Evolutionary conservation across 176 grass and related monocot genomes (phyloP).

Genomic region (Dactylis glomerata): DNA sequence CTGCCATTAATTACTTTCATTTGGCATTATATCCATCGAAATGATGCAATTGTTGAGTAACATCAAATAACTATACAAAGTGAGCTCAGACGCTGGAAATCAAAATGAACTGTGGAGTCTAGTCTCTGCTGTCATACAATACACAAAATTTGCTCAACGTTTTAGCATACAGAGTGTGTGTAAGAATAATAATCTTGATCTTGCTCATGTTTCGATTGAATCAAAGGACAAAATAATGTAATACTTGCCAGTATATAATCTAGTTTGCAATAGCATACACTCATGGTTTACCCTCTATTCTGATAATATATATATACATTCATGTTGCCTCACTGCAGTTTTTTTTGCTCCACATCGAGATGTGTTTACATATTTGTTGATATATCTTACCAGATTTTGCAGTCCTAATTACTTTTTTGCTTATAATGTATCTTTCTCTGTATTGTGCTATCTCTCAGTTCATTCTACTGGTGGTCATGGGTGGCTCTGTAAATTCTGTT

Average conservation of each 20-base stretch:
- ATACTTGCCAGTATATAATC: too few species aligned
- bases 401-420: background rate
- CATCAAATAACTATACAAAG: background rate
- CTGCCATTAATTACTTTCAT: background rate
- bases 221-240: too few species aligned
- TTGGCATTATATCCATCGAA: background rate
- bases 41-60: background rate
- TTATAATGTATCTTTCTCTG: slow-evolving; percentile 28
- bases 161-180: background rate
- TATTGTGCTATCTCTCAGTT: slow-evolving; percentile 41
- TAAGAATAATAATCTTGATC: background rate
- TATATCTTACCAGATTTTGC: background rate
- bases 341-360: slow-evolving; percentile 7
- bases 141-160: background rate
- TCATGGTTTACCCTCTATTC: background rate
- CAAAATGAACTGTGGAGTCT: background rate
- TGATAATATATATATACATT: too few species aligned
- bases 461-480: slow-evolving; percentile 50
- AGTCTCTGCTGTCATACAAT: background rate
- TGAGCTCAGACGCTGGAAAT: background rate
- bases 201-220: background rate
- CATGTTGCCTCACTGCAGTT: background rate
- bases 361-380: background rate
- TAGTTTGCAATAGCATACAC: background rate
- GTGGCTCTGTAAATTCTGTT: slow-evolving; percentile 90